Conservation (phyloP, 306 rosid genomes). For the Arachis stenosperma region DNA sequence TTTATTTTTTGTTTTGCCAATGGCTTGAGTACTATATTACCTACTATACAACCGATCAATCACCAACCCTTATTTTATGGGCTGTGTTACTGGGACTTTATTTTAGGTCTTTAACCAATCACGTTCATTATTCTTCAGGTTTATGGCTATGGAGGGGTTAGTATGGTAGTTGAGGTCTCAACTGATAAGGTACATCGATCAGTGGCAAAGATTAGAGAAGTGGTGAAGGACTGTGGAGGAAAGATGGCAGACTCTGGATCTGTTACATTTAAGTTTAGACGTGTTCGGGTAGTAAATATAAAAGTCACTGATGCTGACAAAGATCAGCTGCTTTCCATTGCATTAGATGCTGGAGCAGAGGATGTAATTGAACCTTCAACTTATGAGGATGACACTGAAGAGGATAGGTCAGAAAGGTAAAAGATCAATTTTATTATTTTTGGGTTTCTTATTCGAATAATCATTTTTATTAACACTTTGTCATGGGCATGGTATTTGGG, state of each 20-base stretch:
- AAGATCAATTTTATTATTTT: constrained; percentile 15
- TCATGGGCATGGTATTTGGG: too few species aligned
- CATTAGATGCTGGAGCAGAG: constrained; percentile 90
- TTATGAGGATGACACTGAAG: constrained; percentile 84
- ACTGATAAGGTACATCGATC: constrained; percentile 87
- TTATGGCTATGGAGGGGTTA: constrained; percentile 92
- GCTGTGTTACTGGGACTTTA: constrained; percentile 26
- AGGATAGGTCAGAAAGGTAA: constrained; percentile 77
- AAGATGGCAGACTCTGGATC: constrained; percentile 98
- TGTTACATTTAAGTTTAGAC: constrained; percentile 81
- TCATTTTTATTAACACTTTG: neutral
- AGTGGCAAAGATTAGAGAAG: constrained; percentile 82
- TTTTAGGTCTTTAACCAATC: neutral
- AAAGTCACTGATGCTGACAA: constrained; percentile 73
- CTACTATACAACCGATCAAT: neutral
- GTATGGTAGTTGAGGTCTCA: constrained; percentile 90
- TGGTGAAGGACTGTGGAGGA: constrained; percentile 85
- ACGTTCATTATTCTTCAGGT: constrained; percentile 52
- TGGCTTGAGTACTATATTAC: constrained; percentile 28
- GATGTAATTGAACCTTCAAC: constrained; percentile 87
- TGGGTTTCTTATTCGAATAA: constrained; percentile 3
- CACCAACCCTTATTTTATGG: neutral
- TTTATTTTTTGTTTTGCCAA: neutral
- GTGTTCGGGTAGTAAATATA: constrained; percentile 74
- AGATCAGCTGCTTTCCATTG: constrained; percentile 75